Evolutionary conservation across 805 yeast genomes (phyloP), one percentile per base, ranked within the genome.

Genomic region (Candida palmyrensis): DNA sequence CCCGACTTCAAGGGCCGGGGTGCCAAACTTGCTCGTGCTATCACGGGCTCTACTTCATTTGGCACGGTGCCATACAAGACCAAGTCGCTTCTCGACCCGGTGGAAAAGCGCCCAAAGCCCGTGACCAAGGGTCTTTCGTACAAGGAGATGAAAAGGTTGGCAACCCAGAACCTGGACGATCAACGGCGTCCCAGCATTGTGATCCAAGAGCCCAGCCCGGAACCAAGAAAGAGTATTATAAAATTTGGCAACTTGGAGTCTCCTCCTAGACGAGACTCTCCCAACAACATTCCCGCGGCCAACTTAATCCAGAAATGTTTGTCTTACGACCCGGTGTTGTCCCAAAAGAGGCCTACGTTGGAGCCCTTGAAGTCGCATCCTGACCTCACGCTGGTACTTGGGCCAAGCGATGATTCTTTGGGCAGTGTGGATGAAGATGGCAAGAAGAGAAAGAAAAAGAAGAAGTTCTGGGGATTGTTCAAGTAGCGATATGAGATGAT

Each of bases 1-100:
- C 71, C 72, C 2, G 64, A 58, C 39, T 59, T 59, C 40, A 45
- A 47, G 18, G 68, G 71, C 3, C 46, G 56, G 30, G 71, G 71
- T 4, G 66, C 72, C 12, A 55, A 57, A 38, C 48, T 66, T 36
- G 71, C 71, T 0, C 42, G 64, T 9, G 59, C 52, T 9, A 59
- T 66, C 20, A 66, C 72, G 1, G 72, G 72, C 3, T 62, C 69
- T 3, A 63, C 51, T 30, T 44, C 51, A 4, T 64, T 64, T 43
- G 71, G 69, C 0, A 43, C 50, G 8, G 54, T 56, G 11, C 67
- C 69, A 2, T 61, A 53, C 44, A 62, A 62, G 34, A 63, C 71
- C n/a, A 66, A 63, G 42, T 64, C 70, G 4, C 37, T 66, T 34
- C 45, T 66, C 25, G 53, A 44, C 4, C 68, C 69, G 3, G 41